A percentile compares a stretch with the other conserved stretches of the same genome.
phyloP scores from a whole-genome alignment of 1,139 yeast species.

The Nadsonia commutata region DNA sequence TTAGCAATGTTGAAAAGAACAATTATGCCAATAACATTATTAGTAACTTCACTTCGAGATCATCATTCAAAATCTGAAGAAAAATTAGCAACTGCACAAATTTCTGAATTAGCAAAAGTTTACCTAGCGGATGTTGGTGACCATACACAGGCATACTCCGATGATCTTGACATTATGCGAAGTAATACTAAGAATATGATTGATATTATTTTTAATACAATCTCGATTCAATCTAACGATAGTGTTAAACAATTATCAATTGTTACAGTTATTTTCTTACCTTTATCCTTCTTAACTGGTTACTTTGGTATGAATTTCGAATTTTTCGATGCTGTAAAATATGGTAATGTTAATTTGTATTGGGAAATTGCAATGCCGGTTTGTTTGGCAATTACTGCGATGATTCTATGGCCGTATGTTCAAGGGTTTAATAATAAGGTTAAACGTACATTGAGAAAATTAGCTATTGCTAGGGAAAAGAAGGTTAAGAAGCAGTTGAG shows the following conservation, averaged over 20 bases:
- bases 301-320: constrained; percentile 46
- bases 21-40: constrained; percentile 31
- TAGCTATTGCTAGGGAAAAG: background rate
- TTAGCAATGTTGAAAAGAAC: constrained; percentile 31
- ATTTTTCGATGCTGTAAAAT: constrained; percentile 32
- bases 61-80: constrained; percentile 15
- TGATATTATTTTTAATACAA: constrained; percentile 37
- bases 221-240: constrained; percentile 36
- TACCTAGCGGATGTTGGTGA: constrained; percentile 40
- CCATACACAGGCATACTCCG: constrained; percentile 34
- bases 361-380: constrained; percentile 41
- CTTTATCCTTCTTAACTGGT: constrained; percentile 40
- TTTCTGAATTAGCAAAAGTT: constrained; percentile 27
- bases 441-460: background rate
- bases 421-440: background rate
- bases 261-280: constrained; percentile 39
- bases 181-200: constrained; percentile 34
- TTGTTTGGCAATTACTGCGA: constrained; percentile 24
- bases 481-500: background rate
- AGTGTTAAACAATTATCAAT: constrained; percentile 36
- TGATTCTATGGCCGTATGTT: constrained; percentile 15
- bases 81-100: background rate
- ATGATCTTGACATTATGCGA: constrained; percentile 38
- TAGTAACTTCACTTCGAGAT: constrained; percentile 31
- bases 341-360: constrained; percentile 30